Evolutionary conservation across 2,329 filamentous ascomycete genomes (phyloP).

Genomic region (Alternaria novae-zelandiae): DNA sequence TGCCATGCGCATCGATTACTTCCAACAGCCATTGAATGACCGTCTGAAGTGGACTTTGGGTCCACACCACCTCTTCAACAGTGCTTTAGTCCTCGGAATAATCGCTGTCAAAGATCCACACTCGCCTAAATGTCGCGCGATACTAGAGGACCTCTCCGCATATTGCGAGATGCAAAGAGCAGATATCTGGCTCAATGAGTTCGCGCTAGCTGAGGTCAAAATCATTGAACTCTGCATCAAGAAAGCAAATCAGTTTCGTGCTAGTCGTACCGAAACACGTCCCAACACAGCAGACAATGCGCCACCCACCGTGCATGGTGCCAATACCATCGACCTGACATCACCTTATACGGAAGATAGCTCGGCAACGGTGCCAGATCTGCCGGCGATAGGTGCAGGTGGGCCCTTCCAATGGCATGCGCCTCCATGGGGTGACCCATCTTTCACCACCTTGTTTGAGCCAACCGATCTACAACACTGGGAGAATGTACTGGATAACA

Average conservation of each 20-base stretch:
- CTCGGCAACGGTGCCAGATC: slow-evolving; percentile 3
- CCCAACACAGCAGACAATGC: background rate
- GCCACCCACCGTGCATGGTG: background rate
- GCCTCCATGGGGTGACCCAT: slow-evolving; percentile 18
- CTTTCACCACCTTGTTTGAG: slow-evolving; percentile 2
- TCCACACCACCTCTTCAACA: slow-evolving; percentile 53
- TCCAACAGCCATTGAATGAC: slow-evolving; percentile 39
- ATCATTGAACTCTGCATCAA: slow-evolving; percentile 53
- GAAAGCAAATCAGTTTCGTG: slow-evolving; percentile 21
- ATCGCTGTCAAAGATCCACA: slow-evolving; percentile 47
- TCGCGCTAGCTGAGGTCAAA: slow-evolving; percentile 52
- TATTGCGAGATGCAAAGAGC: slow-evolving; percentile 52
- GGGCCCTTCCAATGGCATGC: slow-evolving; percentile 24
- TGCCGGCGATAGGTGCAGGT: slow-evolving; percentile 9
- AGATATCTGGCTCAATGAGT: slow-evolving; percentile 53
- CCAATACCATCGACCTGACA: background rate
- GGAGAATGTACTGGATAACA: slow-evolving; percentile 25
- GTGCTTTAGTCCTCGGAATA: slow-evolving; percentile 50
- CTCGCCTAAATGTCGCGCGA: slow-evolving; percentile 36
- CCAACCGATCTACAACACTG: slow-evolving; percentile 23
- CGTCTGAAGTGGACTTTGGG: slow-evolving; percentile 46
- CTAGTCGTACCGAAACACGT: background rate
- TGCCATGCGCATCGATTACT: slow-evolving; percentile 45
- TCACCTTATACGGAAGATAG: slow-evolving; percentile 11
- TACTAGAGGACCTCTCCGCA: slow-evolving; percentile 49